A percentile compares a stretch with the other conserved stretches of the same genome.
Evolutionary conservation across 768 basidiomycete species (phyloP).

Genomic region (Pulveroboletus ravenelii): DNA sequence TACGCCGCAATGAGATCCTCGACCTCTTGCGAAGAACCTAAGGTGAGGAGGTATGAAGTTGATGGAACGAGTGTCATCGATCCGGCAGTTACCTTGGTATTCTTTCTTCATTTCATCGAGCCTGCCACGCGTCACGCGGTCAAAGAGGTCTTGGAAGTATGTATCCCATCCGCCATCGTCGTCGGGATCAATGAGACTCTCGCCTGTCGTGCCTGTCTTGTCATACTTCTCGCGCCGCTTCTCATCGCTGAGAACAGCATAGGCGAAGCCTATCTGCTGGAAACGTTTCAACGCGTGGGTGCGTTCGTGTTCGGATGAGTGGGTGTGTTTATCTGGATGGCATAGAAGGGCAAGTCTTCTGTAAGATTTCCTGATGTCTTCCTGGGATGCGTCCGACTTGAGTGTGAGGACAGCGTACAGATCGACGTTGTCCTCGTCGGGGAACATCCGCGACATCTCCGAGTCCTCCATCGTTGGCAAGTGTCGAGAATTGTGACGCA

Average conservation of each 20-base stretch:
- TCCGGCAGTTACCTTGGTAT: slow-evolving; percentile 65
- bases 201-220: slow-evolving; percentile 78
- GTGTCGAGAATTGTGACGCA: not conserved
- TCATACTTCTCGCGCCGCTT: slow-evolving; percentile 77
- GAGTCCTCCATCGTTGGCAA: slow-evolving; percentile 66
- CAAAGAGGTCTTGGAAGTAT: slow-evolving; percentile 89
- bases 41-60: not conserved
- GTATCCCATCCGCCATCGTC: slow-evolving; percentile 87
- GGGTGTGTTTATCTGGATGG: slow-evolving; percentile 89
- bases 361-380: slow-evolving; percentile 81
- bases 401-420: slow-evolving; percentile 74
- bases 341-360: slow-evolving; percentile 72
- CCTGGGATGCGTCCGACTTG: slow-evolving; percentile 45
- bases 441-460: slow-evolving; percentile 65
- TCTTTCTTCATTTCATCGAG: slow-evolving; percentile 91
- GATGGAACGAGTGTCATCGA: not conserved
- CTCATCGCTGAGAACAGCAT: slow-evolving; percentile 80
- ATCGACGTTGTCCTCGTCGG: slow-evolving; percentile 64
- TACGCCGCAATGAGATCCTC: slow-evolving; percentile 78
- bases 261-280: slow-evolving; percentile 92
- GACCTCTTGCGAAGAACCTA: slow-evolving; percentile 83
- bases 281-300: slow-evolving; percentile 73
- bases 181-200: slow-evolving; percentile 63
- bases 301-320: slow-evolving; percentile 53
- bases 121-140: slow-evolving; percentile 77